phyloP scores from a whole-genome alignment of 2,329 filamentous ascomycete species.

The Penicillium sp. region DNA sequence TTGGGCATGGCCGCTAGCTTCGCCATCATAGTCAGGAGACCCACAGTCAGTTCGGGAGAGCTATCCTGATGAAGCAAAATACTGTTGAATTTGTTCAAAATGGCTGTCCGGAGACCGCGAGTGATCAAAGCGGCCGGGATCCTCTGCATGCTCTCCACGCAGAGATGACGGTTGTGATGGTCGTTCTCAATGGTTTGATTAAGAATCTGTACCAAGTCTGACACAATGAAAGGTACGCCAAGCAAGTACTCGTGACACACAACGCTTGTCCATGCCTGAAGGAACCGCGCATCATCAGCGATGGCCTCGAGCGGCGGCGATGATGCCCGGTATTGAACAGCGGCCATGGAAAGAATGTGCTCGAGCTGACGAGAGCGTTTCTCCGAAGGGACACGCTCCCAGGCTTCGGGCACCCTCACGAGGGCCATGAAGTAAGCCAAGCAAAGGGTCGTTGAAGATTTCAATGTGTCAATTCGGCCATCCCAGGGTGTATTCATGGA shows the following conservation, averaged over 20 bases:
- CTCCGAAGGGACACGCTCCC: conserved; percentile 30
- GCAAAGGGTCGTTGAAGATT: conserved; percentile 29
- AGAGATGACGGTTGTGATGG: conserved; percentile 26
- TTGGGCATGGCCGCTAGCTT: conserved; percentile 41
- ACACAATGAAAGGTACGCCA: conserved; percentile 31
- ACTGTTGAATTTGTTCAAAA: conserved; percentile 37
- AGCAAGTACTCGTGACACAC: conserved; percentile 42
- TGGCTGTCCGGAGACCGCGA: conserved; percentile 34
- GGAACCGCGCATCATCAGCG: conserved; percentile 29
- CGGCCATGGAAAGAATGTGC: conserved; percentile 33
- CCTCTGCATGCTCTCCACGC: conserved; percentile 37
- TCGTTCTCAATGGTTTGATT: conserved; percentile 33
- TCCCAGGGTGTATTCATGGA: conserved; percentile 35
- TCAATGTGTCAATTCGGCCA: conserved; percentile 37
- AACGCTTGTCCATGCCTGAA: conserved; percentile 39
- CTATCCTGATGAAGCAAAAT: conserved; percentile 30
- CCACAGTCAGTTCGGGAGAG: conserved; percentile 27
- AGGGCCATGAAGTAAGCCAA: conserved; percentile 37
- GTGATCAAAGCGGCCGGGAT: conserved; percentile 38
- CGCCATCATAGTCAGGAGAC: conserved; percentile 40
- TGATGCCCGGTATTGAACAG: conserved; percentile 26
- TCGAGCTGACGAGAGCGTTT: conserved; percentile 32
- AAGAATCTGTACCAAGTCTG: conserved; percentile 35
- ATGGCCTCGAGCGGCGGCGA: conserved; percentile 27
- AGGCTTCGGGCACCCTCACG: conserved; percentile 30